Evolutionary conservation across 257 asterid species (phyloP).

Genomic region (Solanum chiquidenum): DNA sequence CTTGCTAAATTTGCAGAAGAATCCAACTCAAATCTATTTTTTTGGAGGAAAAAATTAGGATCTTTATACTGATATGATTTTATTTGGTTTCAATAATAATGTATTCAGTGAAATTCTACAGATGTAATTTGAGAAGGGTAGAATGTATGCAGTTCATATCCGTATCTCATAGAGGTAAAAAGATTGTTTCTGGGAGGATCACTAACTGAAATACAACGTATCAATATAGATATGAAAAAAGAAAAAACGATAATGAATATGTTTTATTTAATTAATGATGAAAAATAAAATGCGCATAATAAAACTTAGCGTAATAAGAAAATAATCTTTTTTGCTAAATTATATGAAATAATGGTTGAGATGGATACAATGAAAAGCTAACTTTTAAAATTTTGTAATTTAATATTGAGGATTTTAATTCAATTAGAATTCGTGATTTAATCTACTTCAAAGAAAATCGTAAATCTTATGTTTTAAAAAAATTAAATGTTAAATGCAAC

Average conservation of each 20-base stretch:
- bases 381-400: neutral
- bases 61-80: neutral
- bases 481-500: neutral
- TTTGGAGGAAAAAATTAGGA: no score
- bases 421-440: neutral
- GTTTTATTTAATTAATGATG: neutral
- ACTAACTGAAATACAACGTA: rapidly evolving
- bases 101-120: rapidly evolving
- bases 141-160: rapidly evolving
- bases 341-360: neutral
- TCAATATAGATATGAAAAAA: neutral
- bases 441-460: neutral
- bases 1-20: neutral
- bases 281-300: neutral
- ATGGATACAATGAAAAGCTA: neutral
- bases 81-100: neutral
- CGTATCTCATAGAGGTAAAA: rapidly evolving
- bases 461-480: neutral
- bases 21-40: neutral
- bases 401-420: neutral
- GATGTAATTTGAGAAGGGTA: rapidly evolving
- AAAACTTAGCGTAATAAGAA: neutral
- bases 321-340: neutral
- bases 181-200: rapidly evolving
- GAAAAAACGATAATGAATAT: neutral